Conservation (phyloP, 495 filamentous ascomycete genomes). For the Xylaria scruposa region DNA sequence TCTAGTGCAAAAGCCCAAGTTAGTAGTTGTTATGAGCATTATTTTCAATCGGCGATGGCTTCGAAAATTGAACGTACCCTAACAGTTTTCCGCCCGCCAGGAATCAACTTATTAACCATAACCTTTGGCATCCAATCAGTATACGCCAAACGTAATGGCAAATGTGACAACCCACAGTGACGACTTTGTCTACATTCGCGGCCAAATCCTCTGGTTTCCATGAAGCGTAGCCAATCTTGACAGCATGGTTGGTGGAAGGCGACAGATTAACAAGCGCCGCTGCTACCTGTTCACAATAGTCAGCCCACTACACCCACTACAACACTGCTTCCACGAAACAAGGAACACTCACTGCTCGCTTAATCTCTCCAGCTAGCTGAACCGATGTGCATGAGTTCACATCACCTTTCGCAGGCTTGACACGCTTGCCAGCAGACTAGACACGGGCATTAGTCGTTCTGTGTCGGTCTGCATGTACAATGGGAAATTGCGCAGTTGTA, state of each 20-base stretch:
- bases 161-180: slow-evolving; percentile 12
- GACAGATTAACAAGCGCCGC: slow-evolving; percentile 77
- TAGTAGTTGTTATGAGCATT: neutral
- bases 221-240: slow-evolving; percentile 74
- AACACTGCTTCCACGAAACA: neutral
- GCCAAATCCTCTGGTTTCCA: slow-evolving; percentile 76
- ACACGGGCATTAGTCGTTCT: slow-evolving; percentile 1
- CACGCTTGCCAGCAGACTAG: slow-evolving; percentile 65
- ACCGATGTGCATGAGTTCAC: slow-evolving; percentile 39
- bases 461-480: neutral
- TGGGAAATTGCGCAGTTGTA: neutral
- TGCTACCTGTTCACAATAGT: slow-evolving; percentile 47
- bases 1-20: slow-evolving; percentile 30
- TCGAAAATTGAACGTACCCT: slow-evolving; percentile 41
- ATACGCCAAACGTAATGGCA: slow-evolving; percentile 1
- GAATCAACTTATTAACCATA: slow-evolving; percentile 76
- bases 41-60: too few relatives aligned
- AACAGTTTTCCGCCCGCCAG: slow-evolving; percentile 85
- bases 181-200: slow-evolving; percentile 61
- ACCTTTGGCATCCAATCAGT: slow-evolving; percentile 71
- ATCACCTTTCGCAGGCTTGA: slow-evolving; percentile 57
- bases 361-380: slow-evolving; percentile 41
- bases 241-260: slow-evolving; percentile 66
- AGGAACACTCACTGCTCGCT: slow-evolving; percentile 35
- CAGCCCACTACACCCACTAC: slow-evolving; percentile 49